These are phyloP conservation scores for Silene vulgaris DNA, from an alignment of 179 eudicot species.

Conservation along the genomic window DNA sequence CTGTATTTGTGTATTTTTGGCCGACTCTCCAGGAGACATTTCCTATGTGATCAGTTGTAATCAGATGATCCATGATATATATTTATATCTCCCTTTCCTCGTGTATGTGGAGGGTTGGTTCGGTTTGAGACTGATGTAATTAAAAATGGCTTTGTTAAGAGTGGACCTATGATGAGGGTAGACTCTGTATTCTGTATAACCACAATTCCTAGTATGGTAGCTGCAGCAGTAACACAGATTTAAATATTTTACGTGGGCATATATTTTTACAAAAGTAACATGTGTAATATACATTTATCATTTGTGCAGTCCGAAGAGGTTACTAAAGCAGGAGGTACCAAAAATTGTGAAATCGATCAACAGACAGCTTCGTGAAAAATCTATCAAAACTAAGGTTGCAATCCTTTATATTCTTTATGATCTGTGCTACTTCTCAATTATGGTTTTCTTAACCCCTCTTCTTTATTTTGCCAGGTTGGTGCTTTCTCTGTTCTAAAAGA, in stretches of 20 bases:
- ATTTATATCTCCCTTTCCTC: background rate
- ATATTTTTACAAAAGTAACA: too few relatives aligned
- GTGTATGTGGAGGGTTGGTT: background rate
- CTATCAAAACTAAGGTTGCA: slow-evolving; percentile 84
- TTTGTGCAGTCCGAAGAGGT: slow-evolving; percentile 75
- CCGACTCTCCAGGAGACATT: background rate
- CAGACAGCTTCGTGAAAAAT: slow-evolving; percentile 89
- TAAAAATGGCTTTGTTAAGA: background rate
- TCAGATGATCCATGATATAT: background rate
- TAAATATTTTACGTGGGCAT: too few relatives aligned
- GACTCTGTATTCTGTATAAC: background rate
- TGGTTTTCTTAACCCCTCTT: slow-evolving; percentile 19
- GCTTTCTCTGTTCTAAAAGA: slow-evolving; percentile 97
- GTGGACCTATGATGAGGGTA: background rate
- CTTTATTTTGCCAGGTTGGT: slow-evolving; percentile 58
- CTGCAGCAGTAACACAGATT: background rate
- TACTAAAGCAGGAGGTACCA: slow-evolving; percentile 91
- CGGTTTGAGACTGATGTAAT: background rate
- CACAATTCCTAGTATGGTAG: background rate
- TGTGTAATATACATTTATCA: background rate
- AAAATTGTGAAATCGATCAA: slow-evolving; percentile 84
- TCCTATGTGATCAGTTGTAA: background rate
- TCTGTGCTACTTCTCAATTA: background rate
- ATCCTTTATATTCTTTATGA: background rate
- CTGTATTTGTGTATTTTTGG: background rate